Evolutionary conservation across 805 yeast genomes (phyloP).

Genomic region (Cyberlindnera mississippiensis): DNA sequence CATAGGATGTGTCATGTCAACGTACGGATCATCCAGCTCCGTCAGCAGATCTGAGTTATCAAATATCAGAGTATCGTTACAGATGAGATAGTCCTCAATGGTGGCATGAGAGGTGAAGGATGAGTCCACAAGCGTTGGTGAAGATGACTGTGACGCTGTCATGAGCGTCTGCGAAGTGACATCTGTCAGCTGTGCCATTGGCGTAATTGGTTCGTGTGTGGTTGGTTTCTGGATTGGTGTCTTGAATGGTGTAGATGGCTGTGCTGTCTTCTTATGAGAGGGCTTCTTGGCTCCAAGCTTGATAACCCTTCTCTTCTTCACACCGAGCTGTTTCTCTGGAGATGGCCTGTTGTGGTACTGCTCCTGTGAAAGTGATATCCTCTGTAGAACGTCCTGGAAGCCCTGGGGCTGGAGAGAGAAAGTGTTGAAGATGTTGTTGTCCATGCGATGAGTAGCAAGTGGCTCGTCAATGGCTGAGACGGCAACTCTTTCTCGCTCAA

Average conservation of each 20-base stretch:
- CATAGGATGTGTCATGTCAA: conserved; percentile 22
- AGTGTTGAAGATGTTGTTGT: conserved; percentile 17
- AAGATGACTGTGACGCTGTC: conserved; percentile 7
- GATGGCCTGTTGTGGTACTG: conserved; percentile 3
- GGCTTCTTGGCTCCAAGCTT: conserved; percentile 17
- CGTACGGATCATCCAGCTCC: conserved; percentile 26
- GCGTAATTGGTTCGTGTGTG: neutral
- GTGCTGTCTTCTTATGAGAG: neutral
- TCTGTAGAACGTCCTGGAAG: conserved; percentile 18
- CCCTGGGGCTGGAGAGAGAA: conserved; percentile 19
- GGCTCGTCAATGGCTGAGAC: conserved; percentile 1
- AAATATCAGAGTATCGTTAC: conserved; percentile 7
- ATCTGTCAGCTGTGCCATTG: neutral
- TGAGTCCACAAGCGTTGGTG: conserved; percentile 14
- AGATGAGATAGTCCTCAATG: conserved; percentile 5
- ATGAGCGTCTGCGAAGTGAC: neutral
- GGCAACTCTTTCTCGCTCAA: neutral
- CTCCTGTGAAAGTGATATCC: conserved; percentile 12
- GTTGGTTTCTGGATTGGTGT: no score
- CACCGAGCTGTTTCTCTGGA: neutral
- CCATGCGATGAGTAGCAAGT: conserved; percentile 1
- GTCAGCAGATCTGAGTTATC: conserved; percentile 1
- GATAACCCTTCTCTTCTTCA: conserved; percentile 21
- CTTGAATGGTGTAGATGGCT: neutral
- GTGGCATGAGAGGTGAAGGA: neutral